These are phyloP conservation scores for Eucalyptus shirleyi DNA, from an alignment of 345 rosid species.

Conservation along the genomic window DNA sequence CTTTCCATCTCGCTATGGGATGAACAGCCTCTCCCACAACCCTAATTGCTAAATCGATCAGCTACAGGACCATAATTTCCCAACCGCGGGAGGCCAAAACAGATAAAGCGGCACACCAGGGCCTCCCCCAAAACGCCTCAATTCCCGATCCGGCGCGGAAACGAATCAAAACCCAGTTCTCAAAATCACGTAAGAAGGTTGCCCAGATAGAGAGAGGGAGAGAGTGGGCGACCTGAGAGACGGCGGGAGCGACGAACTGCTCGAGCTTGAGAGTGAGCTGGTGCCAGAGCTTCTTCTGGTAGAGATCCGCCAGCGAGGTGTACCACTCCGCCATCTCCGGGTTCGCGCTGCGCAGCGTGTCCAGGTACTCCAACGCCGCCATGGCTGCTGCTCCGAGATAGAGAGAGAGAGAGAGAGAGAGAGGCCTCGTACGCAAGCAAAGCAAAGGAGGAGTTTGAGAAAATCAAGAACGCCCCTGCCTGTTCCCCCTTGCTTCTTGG, in stretches of 20 bases:
- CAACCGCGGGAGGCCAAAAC: background rate
- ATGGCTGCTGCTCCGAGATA: conserved; percentile 4
- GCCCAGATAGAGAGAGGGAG: background rate
- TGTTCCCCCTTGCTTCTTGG: background rate
- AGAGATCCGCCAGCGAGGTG: conserved; percentile 85
- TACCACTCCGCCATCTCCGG: conserved; percentile 94
- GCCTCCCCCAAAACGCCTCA: background rate
- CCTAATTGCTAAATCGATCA: background rate
- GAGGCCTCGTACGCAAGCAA: background rate
- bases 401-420: background rate
- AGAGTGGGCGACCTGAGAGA: conserved; percentile 44
- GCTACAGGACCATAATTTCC: background rate
- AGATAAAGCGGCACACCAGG: background rate
- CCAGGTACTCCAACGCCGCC: conserved; percentile 88
- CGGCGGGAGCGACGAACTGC: conserved; percentile 77
- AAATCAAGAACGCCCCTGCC: background rate
- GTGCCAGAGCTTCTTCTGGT: conserved; percentile 98
- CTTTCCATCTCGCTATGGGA: background rate
- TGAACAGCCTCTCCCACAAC: background rate
- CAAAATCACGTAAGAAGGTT: background rate
- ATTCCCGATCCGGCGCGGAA: background rate
- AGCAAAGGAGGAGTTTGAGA: background rate
- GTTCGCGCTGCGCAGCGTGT: conserved; percentile 45
- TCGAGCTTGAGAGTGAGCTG: conserved; percentile 98
- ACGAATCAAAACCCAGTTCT: background rate